phyloP scores from a whole-genome alignment of 2,329 filamentous ascomycete species.

The Raffaelea arxii region DNA sequence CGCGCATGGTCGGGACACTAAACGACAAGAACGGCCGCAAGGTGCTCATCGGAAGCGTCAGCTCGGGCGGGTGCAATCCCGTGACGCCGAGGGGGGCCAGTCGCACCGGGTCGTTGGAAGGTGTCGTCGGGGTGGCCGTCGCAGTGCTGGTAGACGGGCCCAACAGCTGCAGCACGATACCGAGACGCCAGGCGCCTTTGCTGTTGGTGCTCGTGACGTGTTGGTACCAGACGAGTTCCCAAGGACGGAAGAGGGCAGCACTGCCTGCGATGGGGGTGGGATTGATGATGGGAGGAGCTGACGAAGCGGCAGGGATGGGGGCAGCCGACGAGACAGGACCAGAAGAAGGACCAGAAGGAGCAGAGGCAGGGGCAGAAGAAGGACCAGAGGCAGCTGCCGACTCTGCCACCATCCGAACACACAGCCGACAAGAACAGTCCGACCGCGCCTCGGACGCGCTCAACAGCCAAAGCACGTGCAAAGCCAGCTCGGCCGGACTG shows the following conservation, averaged over 20 bases:
- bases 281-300: not conserved
- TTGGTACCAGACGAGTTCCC: conserved; percentile 26
- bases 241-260: conserved; percentile 19
- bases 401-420: conserved; percentile 19
- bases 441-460: conserved; percentile 35
- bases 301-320: not conserved
- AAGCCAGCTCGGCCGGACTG: conserved; percentile 42
- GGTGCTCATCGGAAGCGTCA: conserved; percentile 14
- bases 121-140: conserved; percentile 7
- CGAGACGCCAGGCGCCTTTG: conserved; percentile 23
- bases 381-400: not conserved
- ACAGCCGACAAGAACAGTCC: conserved; percentile 42
- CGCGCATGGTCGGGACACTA: conserved; percentile 21
- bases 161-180: conserved; percentile 19
- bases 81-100: conserved; percentile 22
- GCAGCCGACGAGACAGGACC: not conserved
- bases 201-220: conserved; percentile 19
- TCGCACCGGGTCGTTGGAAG: conserved; percentile 2
- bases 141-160: not conserved
- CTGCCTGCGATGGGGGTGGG: conserved; percentile 2
- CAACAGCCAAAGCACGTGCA: conserved; percentile 42
- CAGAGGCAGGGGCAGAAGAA: conserved; percentile 2
- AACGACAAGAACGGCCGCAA: conserved; percentile 29
- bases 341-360: not conserved
- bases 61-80: conserved; percentile 7